These are phyloP conservation scores for Coemansia sp. DNA, from an alignment of 192 early-diverging fungal species.

Conservation along the genomic window DNA sequence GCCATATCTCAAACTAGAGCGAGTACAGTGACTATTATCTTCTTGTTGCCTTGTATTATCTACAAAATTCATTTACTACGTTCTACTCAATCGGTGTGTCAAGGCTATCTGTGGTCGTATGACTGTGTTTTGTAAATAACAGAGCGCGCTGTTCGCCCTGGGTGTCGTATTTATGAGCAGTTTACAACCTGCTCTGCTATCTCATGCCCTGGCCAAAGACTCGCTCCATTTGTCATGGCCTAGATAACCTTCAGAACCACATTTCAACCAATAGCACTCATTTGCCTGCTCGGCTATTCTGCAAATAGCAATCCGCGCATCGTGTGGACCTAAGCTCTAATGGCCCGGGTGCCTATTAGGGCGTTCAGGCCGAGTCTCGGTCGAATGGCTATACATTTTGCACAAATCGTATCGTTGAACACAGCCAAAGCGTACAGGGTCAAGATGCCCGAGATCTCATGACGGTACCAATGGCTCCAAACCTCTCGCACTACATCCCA, in stretches of 20 bases:
- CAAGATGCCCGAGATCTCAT: no score
- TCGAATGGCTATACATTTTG: no score
- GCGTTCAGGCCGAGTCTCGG: not conserved
- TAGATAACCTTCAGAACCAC: not conserved
- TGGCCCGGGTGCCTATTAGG: not conserved
- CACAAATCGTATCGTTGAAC: not conserved
- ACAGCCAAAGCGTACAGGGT: not conserved
- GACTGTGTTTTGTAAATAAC: no score
- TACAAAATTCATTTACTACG: no score
- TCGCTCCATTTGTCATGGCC: not conserved
- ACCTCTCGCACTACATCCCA: no score
- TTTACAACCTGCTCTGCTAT: not conserved
- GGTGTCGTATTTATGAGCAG: no score
- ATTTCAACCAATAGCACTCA: not conserved
- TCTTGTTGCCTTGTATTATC: no score
- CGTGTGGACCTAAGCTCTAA: not conserved
- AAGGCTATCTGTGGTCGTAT: no score
- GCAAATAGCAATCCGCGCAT: not conserved
- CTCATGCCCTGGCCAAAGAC: not conserved
- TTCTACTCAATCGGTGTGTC: no score
- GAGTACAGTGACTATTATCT: no score
- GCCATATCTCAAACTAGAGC: slow-evolving; percentile 41
- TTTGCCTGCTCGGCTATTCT: not conserved
- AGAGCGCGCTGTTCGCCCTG: no score
- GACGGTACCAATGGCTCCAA: no score